Percentiles rank a stretch among this genome's conserved stretches.
Evolutionary conservation across 345 rosid genomes (phyloP).

Genomic region (Pistacia vera): DNA sequence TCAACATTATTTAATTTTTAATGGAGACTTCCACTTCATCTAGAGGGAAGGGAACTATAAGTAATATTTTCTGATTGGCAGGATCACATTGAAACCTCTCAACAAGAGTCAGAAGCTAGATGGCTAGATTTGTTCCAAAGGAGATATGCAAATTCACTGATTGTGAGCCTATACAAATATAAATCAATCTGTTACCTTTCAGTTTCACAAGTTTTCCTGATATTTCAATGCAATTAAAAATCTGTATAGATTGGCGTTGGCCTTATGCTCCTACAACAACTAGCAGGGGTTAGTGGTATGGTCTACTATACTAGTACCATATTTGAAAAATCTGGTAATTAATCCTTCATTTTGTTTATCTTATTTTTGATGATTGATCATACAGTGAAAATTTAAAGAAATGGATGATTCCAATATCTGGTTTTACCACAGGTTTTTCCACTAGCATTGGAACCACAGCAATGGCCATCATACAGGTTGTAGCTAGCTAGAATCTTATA

Average conservation of each 20-base stretch:
- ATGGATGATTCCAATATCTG: background rate
- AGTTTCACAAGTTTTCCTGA: conserved; percentile 5
- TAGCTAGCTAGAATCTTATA: background rate
- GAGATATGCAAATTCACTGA: conserved; percentile 42
- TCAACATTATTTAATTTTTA: background rate
- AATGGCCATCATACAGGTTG: conserved; percentile 39
- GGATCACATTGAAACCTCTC: conserved; percentile 34
- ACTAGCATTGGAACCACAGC: conserved; percentile 31
- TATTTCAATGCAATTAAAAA: background rate
- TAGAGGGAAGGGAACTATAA: too few relatives aligned
- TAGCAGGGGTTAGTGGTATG: conserved; percentile 51
- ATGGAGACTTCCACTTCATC: background rate
- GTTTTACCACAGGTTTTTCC: conserved; percentile 32
- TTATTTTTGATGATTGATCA: background rate
- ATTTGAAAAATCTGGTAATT: conserved; percentile 54
- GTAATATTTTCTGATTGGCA: conserved; percentile 6
- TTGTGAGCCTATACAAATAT: conserved; percentile 25
- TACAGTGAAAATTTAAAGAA: background rate
- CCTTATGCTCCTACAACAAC: conserved; percentile 62
- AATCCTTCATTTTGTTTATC: background rate
- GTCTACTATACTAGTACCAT: conserved; percentile 45
- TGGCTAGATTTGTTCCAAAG: conserved; percentile 41
- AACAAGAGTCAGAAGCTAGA: conserved; percentile 28
- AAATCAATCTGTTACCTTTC: background rate
- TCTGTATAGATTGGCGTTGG: conserved; percentile 56